Evolutionary conservation across 176 grass and related monocot species (phyloP).

Genomic region (Oryza nivara): DNA sequence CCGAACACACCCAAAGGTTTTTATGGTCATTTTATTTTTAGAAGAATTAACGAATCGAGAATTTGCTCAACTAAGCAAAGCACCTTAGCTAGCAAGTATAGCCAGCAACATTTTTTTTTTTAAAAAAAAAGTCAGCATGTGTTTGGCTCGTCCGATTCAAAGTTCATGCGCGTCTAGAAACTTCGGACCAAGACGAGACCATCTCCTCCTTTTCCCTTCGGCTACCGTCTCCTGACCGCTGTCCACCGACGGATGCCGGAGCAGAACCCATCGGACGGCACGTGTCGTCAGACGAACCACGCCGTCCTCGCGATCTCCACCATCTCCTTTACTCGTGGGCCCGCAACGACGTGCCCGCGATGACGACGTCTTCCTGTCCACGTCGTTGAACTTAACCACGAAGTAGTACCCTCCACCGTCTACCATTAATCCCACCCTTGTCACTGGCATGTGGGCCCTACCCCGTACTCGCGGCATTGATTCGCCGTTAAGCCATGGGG

Average conservation of each 20-base stretch:
- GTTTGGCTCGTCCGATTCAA: neutral
- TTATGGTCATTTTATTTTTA: too few relatives aligned
- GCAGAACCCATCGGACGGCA: neutral
- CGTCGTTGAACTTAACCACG: neutral
- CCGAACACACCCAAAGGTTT: too few relatives aligned
- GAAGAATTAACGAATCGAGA: neutral
- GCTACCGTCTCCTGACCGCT: neutral
- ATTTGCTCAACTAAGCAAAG: too few relatives aligned
- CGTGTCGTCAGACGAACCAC: neutral
- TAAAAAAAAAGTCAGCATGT: too few relatives aligned
- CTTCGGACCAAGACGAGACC: neutral
- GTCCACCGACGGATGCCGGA: conserved; percentile 11
- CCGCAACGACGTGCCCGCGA: conserved; percentile 1
- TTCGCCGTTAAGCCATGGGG: conserved; percentile 16
- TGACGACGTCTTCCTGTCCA: conserved; percentile 13
- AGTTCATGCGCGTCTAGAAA: conserved; percentile 25
- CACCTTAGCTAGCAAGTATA: neutral
- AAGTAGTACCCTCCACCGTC: conserved; percentile 16
- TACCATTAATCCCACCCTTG: neutral
- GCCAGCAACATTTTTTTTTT: too few relatives aligned
- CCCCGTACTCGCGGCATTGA: neutral
- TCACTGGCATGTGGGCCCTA: neutral
- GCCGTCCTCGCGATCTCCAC: conserved; percentile 27
- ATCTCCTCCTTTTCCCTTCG: neutral
- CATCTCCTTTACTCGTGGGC: conserved; percentile 3